phyloP scores from a whole-genome alignment of 495 filamentous ascomycete genomes.

The Elasticomyces elasticus region DNA sequence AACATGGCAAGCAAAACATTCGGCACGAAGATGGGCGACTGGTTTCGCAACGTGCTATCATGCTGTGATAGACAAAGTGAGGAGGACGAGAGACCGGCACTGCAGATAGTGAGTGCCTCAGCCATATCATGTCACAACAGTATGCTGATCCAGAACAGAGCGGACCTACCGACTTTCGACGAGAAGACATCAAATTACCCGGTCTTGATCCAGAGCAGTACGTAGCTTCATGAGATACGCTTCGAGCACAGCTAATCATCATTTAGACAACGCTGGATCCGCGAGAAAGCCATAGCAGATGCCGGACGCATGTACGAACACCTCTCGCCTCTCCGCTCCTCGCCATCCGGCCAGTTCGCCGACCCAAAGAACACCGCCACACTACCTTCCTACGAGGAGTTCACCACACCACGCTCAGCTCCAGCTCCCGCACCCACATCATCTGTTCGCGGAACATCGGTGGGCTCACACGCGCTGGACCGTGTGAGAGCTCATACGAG shows the following conservation, averaged over 20 bases:
- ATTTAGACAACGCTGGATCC: slow-evolving; percentile 23
- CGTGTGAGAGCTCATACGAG: slow-evolving; percentile 8
- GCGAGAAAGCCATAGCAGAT: slow-evolving; percentile 27
- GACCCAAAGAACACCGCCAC: not conserved
- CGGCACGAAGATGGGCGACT: slow-evolving; percentile 16
- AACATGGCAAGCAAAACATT: slow-evolving; percentile 2
- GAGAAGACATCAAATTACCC: slow-evolving; percentile 24
- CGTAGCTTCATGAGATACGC: slow-evolving; percentile 8
- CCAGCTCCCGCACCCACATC: not conserved
- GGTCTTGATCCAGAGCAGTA: slow-evolving; percentile 29
- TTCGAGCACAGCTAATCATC: not conserved
- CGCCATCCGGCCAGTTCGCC: slow-evolving; percentile 17
- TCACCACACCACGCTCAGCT: slow-evolving; percentile 12
- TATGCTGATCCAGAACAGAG: slow-evolving; percentile 14
- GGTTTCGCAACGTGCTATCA: slow-evolving; percentile 15
- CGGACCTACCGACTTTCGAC: slow-evolving; percentile 28
- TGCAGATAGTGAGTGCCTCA: slow-evolving; percentile 14
- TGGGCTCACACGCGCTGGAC: slow-evolving; percentile 4
- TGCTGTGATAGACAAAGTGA: slow-evolving; percentile 19
- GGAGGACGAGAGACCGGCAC: slow-evolving; percentile 14
- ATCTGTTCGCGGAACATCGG: not conserved
- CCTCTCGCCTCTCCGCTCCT: slow-evolving; percentile 19
- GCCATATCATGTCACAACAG: not conserved
- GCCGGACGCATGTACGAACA: slow-evolving; percentile 17
- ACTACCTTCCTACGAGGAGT: slow-evolving; percentile 10